Base-by-base conservation (phyloP, 805 yeast genomes). In the Komagataella kurtzmanii region DNA sequence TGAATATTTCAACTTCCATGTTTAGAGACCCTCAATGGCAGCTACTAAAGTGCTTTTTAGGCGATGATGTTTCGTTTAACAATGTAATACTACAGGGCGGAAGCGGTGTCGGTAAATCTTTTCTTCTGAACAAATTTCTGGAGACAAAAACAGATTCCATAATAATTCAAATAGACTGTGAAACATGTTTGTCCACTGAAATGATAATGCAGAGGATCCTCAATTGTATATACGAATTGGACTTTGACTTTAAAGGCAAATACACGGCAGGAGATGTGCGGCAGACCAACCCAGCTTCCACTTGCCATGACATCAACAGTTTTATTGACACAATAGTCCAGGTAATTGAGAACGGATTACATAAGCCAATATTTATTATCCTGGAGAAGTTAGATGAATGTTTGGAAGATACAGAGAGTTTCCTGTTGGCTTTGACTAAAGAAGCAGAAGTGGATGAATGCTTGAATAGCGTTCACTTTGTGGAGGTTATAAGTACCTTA, bases 261-360 rank as follows among this genome's bases (percentile, higher is more conserved):
- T 48, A 44, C 23, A 40, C 30, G 6, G 46, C 46, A 10, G 50
- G 46, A 10, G 71, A 49, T 65, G 70, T 55, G 71, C 70, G n/a
- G 53, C 61, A n/a, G 67, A 65, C 58, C 67, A 54, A 58, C 54
- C 17, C 60, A 50, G 56, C 59, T 61, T 44, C 57, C 56, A 51
- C 65, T 19, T 72, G 79, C 54, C 79, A 75, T 50, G 68, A 64
- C 17, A 61, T 75, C 48, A 58, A 70, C 21, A 66, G 64, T 30
- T 75, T 77, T 52, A 59, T 70, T 6, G 66, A 65, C 49, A 65
- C 71, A 14, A 54, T 76, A 48, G 74, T 72, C 56, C 72, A 62
- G 53, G 64, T 75, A 8, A 17, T 46, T 52, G 14, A 36, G 40
- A 44, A 40, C 24, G 21, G 7, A 12, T 14, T 17, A 45, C n/a